These are phyloP conservation scores for Ganoderma resinaceum DNA, from an alignment of 1,284 basidiomycete species.

Conservation along the genomic window DNA sequence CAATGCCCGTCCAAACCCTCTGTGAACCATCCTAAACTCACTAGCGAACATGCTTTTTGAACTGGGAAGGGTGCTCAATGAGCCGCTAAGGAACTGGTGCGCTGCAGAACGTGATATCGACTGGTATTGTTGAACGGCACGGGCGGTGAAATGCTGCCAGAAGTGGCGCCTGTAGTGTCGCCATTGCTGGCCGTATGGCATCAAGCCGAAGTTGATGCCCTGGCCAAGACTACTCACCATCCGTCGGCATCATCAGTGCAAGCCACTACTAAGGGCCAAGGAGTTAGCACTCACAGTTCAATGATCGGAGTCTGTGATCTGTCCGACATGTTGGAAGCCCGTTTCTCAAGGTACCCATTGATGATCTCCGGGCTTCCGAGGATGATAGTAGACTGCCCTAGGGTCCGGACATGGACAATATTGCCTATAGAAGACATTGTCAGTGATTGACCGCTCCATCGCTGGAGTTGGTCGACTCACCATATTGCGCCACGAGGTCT, in stretches of 20 bases:
- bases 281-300: background rate
- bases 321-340: conserved; percentile 16
- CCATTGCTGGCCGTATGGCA: conserved; percentile 11
- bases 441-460: background rate
- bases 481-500: background rate
- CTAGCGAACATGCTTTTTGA: conserved; percentile 3
- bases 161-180: conserved; percentile 1
- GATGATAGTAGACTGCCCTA: conserved; percentile 15
- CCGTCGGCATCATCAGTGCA: background rate
- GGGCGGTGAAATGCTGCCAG: conserved; percentile 16
- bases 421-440: background rate
- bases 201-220: background rate
- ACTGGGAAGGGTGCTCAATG: background rate
- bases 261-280: background rate
- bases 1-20: too few species aligned
- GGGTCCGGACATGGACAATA: conserved; percentile 4
- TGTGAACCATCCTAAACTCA: background rate
- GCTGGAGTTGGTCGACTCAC: background rate
- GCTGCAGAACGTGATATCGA: background rate
- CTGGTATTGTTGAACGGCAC: background rate
- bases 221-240: background rate
- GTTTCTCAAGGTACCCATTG: conserved; percentile 23
- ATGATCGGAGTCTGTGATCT: background rate
- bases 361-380: conserved; percentile 18
- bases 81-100: background rate